Conservation (phyloP, 106 monocot genomes). For the Dendrobium catenatum region DNA sequence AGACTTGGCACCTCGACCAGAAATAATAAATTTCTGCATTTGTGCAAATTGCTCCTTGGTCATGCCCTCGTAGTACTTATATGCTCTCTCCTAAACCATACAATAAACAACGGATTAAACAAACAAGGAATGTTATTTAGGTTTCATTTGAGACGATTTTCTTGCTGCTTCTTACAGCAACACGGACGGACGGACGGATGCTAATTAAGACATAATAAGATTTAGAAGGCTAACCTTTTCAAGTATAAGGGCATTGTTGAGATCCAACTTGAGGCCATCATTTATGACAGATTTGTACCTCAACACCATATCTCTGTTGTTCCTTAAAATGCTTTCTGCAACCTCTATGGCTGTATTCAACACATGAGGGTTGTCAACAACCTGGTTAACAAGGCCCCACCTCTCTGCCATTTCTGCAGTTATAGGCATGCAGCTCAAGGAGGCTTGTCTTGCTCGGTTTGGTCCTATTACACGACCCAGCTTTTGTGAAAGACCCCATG, state of each 20-base stretch:
- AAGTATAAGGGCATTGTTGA: slow-evolving; percentile 52
- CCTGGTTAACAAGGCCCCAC: slow-evolving; percentile 90
- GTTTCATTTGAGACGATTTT: no score
- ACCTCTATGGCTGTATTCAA: slow-evolving; percentile 72
- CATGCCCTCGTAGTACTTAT: slow-evolving; percentile 75
- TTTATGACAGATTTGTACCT: slow-evolving; percentile 81
- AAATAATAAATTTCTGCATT: slow-evolving; percentile 85
- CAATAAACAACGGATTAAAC: neutral
- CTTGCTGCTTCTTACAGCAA: no score
- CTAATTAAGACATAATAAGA: neutral
- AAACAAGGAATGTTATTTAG: neutral
- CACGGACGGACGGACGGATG: no score
- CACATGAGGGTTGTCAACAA: slow-evolving; percentile 51
- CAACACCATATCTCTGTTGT: slow-evolving; percentile 72
- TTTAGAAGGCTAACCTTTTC: slow-evolving; percentile 62
- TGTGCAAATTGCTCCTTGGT: slow-evolving; percentile 75
- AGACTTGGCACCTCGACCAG: slow-evolving; percentile 44
- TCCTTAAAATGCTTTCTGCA: slow-evolving; percentile 56
- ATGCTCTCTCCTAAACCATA: slow-evolving; percentile 68
- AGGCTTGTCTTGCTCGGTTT: slow-evolving; percentile 68
- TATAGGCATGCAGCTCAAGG: slow-evolving; percentile 55
- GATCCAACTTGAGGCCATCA: slow-evolving; percentile 77
- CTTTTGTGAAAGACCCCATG: slow-evolving; percentile 99
- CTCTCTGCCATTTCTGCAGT: slow-evolving; percentile 86
- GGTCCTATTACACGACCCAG: slow-evolving; percentile 68